Conservation (phyloP, 352 stramenopile genomes). For the Saprolegnia parasitica region DNA sequence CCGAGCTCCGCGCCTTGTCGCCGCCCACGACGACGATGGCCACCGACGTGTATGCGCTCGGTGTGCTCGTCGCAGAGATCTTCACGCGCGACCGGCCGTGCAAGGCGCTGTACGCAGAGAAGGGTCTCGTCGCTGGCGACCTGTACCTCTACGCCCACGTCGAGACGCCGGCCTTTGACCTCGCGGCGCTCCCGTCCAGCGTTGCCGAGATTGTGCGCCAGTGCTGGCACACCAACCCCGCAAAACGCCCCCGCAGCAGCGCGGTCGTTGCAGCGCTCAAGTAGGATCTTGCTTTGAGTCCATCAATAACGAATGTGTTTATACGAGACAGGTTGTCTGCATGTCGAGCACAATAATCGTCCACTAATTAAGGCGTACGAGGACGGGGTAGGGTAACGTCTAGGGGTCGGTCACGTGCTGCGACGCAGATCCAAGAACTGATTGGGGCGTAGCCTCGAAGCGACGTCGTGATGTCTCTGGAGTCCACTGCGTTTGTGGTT, state of each 20-base stretch:
- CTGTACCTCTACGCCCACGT: neutral
- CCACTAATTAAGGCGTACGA: no score
- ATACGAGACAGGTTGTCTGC: no score
- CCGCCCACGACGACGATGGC: neutral
- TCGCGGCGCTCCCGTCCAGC: neutral
- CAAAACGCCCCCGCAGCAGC: neutral
- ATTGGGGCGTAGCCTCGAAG: no score
- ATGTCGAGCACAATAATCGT: no score
- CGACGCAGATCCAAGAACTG: no score
- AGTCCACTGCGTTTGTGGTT: no score
- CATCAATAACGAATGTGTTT: no score
- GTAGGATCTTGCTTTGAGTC: neutral
- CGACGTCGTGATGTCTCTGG: no score
- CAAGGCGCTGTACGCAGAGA: neutral
- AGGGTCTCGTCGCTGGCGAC: slow-evolving; percentile 4
- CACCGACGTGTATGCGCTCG: slow-evolving; percentile 18
- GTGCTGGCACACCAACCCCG: slow-evolving; percentile 13
- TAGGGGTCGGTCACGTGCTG: no score
- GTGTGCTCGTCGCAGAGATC: neutral
- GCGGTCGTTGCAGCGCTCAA: slow-evolving; percentile 1
- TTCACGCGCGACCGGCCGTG: neutral
- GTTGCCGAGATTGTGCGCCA: neutral
- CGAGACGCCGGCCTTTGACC: neutral
- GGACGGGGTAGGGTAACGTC: no score
- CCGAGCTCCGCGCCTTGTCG: slow-evolving; percentile 8